These are phyloP conservation scores for Mortierella polycephala DNA, from an alignment of 371 early-diverging fungal species.

Conservation along the genomic window DNA sequence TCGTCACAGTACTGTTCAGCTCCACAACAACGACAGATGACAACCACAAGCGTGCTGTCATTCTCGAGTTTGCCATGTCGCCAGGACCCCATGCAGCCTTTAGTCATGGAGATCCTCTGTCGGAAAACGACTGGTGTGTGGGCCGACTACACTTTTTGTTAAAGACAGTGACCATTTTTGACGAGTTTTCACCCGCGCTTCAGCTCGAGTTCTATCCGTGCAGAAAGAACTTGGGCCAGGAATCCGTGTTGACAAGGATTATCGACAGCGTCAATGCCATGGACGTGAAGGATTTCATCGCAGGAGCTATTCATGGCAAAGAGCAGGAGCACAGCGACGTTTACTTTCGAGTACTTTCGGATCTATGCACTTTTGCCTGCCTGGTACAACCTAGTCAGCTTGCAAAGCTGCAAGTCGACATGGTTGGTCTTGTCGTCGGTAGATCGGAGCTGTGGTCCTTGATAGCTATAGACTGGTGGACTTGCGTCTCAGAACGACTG, in stretches of 20 bases:
- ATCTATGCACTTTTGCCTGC: slow-evolving; percentile 31
- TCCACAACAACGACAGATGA: slow-evolving; percentile 2
- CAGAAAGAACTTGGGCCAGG: not conserved
- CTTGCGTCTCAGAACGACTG: slow-evolving; percentile 22
- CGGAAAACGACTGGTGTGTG: slow-evolving; percentile 38
- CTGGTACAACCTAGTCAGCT: slow-evolving; percentile 36
- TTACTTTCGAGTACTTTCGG: slow-evolving; percentile 28
- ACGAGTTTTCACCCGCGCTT: slow-evolving; percentile 24
- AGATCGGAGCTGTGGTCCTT: slow-evolving; percentile 31
- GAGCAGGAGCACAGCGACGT: slow-evolving; percentile 18
- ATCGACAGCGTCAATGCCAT: slow-evolving; percentile 15
- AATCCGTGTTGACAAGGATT: slow-evolving; percentile 15
- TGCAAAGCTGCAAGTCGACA: slow-evolving; percentile 31
- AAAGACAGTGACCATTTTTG: slow-evolving; percentile 28
- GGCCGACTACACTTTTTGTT: slow-evolving; percentile 40
- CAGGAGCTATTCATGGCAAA: not conserved
- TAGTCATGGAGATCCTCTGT: slow-evolving; percentile 5
- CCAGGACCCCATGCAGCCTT: slow-evolving; percentile 21
- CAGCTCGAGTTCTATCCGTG: slow-evolving; percentile 34
- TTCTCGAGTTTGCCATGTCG: slow-evolving; percentile 27
- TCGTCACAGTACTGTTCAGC: slow-evolving; percentile 14
- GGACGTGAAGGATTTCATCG: slow-evolving; percentile 14
- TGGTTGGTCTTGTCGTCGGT: slow-evolving; percentile 33
- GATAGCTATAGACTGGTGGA: slow-evolving; percentile 48
- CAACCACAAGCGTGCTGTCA: slow-evolving; percentile 10